A percentile compares a stretch with the other conserved stretches of the same genome.
Evolutionary conservation across 2,329 filamentous ascomycete species (phyloP).

Genomic region (Ilyonectria mors-panacis): DNA sequence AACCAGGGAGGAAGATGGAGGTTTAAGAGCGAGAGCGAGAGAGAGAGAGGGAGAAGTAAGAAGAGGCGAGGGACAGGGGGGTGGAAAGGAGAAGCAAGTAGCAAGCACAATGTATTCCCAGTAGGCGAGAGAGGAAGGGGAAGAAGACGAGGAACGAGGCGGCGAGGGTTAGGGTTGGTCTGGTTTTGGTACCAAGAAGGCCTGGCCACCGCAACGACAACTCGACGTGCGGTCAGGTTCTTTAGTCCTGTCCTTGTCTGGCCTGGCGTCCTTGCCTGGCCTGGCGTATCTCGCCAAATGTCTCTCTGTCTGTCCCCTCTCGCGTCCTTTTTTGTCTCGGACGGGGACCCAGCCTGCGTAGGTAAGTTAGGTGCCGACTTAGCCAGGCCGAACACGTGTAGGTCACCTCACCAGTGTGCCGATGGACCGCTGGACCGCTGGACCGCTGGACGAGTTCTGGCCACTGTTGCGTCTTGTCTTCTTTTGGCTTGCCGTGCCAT

Average conservation of each 20-base stretch:
- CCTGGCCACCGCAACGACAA: constrained; percentile 6
- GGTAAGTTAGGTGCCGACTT: constrained; percentile 13
- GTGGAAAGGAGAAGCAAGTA: constrained; percentile 22
- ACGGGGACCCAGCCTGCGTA: constrained; percentile 8
- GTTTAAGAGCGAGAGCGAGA: background rate
- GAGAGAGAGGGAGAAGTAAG: constrained; percentile 7
- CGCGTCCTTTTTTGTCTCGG: constrained; percentile 20
- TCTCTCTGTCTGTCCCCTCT: constrained; percentile 2
- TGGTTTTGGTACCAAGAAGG: background rate
- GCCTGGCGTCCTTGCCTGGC: background rate
- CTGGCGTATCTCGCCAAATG: constrained; percentile 4
- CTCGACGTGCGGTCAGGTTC: background rate
- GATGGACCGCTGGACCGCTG: background rate
- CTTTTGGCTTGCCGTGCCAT: background rate
- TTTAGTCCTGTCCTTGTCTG: background rate
- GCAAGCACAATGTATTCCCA: constrained; percentile 16
- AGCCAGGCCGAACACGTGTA: constrained; percentile 27
- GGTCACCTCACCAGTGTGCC: constrained; percentile 26
- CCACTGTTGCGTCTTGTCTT: background rate
- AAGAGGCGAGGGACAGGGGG: constrained; percentile 21
- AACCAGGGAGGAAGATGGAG: constrained; percentile 9
- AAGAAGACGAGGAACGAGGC: constrained; percentile 8
- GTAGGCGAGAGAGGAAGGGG: constrained; percentile 14
- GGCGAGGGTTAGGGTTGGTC: constrained; percentile 27
- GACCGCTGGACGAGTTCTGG: background rate